Base-by-base conservation (phyloP, 192 early-diverging fungal species). In the Spizellomyces sp. region DNA sequence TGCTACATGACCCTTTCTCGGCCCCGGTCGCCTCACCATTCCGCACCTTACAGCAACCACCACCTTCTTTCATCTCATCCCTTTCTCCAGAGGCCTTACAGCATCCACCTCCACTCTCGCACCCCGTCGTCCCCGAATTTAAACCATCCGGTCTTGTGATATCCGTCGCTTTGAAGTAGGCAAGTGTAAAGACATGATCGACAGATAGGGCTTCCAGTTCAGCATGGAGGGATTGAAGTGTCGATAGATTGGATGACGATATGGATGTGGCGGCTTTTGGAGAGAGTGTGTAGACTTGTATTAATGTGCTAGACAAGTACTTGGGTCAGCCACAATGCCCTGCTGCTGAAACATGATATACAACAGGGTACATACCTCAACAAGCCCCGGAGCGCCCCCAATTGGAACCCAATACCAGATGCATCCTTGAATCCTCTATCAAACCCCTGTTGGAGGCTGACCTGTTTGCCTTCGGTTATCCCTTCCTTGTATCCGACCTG, bases 401-500 rank as follows among this genome's bases (percentile, higher is more conserved):
- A 22, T 42, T 74, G 65, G 43, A 79, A 66, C 12, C 86, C 88
- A 55, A 85, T 77, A 4, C 70, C 62, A 8, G 83, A 73, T 7
- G 84, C 88, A 50, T 87, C 85, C n/a, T 66, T 66, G 74, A 84
- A 90, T 4, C 89, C 89, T 15, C 65, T 66, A 70, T 90, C 87
- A 70, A 90, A 90, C 5, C 89, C 89, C 27, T 80, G 27, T 66
- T 90, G 89, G 56, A 90, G 66, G 6, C 75, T 77, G 0, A 71
- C 64, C 57, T 88, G 83, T 59, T 90, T 88, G 9, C 86, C 87
- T 68, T 87, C 89, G 8, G 81, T 73, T 47, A 90, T 84, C 5
- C 89, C 89, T 43, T 87, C 89, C 58, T 84, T 84, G 67, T 88
- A 90, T 14, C 89, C 89, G 22, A 73, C 77, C 88, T 89, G 27